Conservation (phyloP, 2,329 filamentous ascomycete genomes). For the Diaporthe ampelina region DNA sequence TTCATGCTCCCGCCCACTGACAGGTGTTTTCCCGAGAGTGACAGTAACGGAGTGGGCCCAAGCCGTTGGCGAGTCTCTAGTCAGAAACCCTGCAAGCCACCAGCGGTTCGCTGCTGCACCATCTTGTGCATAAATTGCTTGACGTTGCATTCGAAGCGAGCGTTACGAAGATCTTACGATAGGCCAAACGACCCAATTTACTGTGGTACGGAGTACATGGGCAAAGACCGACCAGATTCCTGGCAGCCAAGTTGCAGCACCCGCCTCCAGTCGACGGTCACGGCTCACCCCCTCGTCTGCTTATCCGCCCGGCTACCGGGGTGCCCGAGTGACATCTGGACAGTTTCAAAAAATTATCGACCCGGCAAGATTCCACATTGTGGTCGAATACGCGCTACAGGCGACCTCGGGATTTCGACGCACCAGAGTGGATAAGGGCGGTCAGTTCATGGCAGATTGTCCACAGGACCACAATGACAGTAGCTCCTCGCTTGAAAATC, state of each 20-base stretch:
- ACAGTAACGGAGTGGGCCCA: conserved; percentile 23
- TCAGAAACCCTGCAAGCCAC: conserved; percentile 29
- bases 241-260: not conserved
- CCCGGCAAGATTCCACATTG: not conserved
- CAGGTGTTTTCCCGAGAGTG: conserved; percentile 13
- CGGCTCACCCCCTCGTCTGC: not conserved
- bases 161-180: conserved; percentile 29
- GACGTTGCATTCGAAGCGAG: conserved; percentile 15
- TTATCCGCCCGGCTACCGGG: not conserved
- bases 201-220: not conserved
- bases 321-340: conserved; percentile 15
- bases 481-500: conserved; percentile 30
- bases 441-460: conserved; percentile 12
- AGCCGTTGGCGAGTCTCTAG: conserved; percentile 8
- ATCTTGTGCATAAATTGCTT: conserved; percentile 27
- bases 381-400: not conserved
- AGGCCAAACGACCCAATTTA: not conserved
- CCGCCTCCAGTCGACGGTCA: not conserved
- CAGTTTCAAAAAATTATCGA: not conserved
- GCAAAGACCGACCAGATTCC: not conserved
- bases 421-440: conserved; percentile 16
- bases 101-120: conserved; percentile 23
- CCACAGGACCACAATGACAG: conserved; percentile 15
- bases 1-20: conserved; percentile 24
- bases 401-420: conserved; percentile 24